phyloP scores from a whole-genome alignment of 2,329 filamentous ascomycete genomes.

The Aspergillus ruber region DNA sequence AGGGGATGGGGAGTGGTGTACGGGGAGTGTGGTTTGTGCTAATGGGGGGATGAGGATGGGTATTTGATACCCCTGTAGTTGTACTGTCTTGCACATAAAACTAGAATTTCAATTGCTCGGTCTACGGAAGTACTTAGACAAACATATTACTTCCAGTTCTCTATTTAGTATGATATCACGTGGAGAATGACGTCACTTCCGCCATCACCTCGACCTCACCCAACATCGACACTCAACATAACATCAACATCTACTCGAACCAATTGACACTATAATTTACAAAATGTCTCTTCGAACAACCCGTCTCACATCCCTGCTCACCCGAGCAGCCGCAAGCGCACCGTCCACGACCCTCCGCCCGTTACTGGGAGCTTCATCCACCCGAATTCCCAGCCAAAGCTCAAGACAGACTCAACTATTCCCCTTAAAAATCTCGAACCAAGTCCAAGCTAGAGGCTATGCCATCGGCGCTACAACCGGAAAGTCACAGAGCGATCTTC shows the following conservation, averaged over 20 bases:
- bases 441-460: too few species aligned
- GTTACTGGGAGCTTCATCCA: too few species aligned
- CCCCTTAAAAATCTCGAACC: not conserved
- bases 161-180: not conserved
- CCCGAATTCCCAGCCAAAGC: not conserved
- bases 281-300: slow-evolving; percentile 1
- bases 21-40: slow-evolving; percentile 70
- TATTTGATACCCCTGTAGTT: slow-evolving; percentile 3
- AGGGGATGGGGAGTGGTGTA: slow-evolving; percentile 68
- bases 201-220: not conserved
- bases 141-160: too few species aligned
- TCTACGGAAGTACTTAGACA: too few species aligned
- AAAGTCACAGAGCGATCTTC: slow-evolving; percentile 24
- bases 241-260: not conserved
- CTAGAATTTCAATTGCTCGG: not conserved
- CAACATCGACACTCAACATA: too few species aligned
- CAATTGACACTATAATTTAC: not conserved
- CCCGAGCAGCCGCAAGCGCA: not conserved
- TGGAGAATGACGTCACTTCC: not conserved
- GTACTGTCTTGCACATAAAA: too few species aligned
- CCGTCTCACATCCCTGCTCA: not conserved
- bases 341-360: too few species aligned
- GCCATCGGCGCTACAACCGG: slow-evolving; percentile 7
- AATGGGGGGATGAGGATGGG: slow-evolving; percentile 67
- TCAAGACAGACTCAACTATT: not conserved